Evolutionary conservation across 768 basidiomycete genomes (phyloP).

Genomic region (Boletus vermiculosoides): DNA sequence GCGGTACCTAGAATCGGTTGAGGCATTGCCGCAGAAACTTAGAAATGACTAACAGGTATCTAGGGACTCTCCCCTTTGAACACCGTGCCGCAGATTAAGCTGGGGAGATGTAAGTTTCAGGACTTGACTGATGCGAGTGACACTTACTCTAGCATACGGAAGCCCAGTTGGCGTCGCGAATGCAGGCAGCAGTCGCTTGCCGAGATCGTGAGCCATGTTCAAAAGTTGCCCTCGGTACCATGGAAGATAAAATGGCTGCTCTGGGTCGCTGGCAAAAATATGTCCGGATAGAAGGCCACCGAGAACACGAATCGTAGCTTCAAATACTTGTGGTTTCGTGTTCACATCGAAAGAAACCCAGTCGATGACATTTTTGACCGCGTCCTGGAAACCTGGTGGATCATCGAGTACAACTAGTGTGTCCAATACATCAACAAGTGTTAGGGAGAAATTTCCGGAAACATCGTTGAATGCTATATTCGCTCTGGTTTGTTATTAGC

Average conservation of each 20-base stretch:
- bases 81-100: slow-evolving; percentile 83
- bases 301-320: slow-evolving; percentile 91
- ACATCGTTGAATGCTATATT: slow-evolving; percentile 90
- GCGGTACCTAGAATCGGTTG: slow-evolving; percentile 63
- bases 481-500: slow-evolving; percentile 37
- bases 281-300: slow-evolving; percentile 89
- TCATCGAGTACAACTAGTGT: slow-evolving; percentile 88
- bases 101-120: slow-evolving; percentile 27
- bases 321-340: slow-evolving; percentile 97
- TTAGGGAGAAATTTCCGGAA: slow-evolving; percentile 88
- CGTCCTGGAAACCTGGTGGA: slow-evolving; percentile 74
- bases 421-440: slow-evolving; percentile 80
- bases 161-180: slow-evolving; percentile 90
- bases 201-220: slow-evolving; percentile 81
- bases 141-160: slow-evolving; percentile 79
- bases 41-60: slow-evolving; percentile 72
- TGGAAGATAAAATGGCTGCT: slow-evolving; percentile 68
- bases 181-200: slow-evolving; percentile 81
- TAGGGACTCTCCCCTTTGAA: slow-evolving; percentile 68
- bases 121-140: not conserved
- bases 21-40: not conserved
- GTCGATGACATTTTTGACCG: slow-evolving; percentile 76
- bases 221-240: slow-evolving; percentile 87
- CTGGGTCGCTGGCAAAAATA: slow-evolving; percentile 67
- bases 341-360: slow-evolving; percentile 91